A percentile compares a stretch with the other conserved stretches of the same genome.
Evolutionary conservation across 1,284 basidiomycete species (phyloP).

Genomic region (Hymenochaete sp.): DNA sequence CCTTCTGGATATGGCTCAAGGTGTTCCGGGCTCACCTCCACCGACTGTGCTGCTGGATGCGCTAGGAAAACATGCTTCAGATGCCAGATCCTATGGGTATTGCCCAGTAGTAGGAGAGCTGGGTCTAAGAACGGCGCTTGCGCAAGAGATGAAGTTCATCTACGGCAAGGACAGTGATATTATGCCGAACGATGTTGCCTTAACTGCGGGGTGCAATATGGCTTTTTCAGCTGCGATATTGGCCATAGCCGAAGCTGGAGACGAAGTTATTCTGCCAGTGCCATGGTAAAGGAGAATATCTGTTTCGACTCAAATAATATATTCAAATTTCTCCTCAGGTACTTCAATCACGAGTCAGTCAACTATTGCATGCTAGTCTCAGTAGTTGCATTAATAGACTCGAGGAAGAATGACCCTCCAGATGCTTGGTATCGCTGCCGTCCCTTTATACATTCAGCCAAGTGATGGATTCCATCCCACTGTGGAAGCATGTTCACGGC

Average conservation of each 20-base stretch:
- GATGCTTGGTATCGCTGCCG: constrained; percentile 53
- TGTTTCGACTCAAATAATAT: not conserved
- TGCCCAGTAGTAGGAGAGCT: constrained; percentile 59
- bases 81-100: constrained; percentile 51
- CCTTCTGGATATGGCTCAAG: constrained; percentile 72
- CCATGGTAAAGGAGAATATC: constrained; percentile 52
- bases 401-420: constrained; percentile 59
- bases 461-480: constrained; percentile 56
- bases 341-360: constrained; percentile 67
- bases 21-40: constrained; percentile 63
- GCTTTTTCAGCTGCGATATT: constrained; percentile 61
- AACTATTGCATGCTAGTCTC: constrained; percentile 12
- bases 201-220: constrained; percentile 65
- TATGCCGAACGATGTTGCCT: constrained; percentile 44
- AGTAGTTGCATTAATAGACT: constrained; percentile 11
- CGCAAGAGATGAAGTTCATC: constrained; percentile 52
- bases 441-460: constrained; percentile 53
- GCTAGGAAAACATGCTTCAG: constrained; percentile 38
- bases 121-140: constrained; percentile 47
- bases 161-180: constrained; percentile 51
- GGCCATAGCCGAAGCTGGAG: constrained; percentile 61
- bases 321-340: constrained; percentile 33
- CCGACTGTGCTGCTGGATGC: constrained; percentile 44
- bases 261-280: constrained; percentile 71
- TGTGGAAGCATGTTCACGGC: constrained; percentile 34